Percentiles rank a stretch among this genome's conserved stretches.
Evolutionary conservation across 139 green algal species (phyloP).

Genomic region (Auxenochlorella pyrenoidosa): DNA sequence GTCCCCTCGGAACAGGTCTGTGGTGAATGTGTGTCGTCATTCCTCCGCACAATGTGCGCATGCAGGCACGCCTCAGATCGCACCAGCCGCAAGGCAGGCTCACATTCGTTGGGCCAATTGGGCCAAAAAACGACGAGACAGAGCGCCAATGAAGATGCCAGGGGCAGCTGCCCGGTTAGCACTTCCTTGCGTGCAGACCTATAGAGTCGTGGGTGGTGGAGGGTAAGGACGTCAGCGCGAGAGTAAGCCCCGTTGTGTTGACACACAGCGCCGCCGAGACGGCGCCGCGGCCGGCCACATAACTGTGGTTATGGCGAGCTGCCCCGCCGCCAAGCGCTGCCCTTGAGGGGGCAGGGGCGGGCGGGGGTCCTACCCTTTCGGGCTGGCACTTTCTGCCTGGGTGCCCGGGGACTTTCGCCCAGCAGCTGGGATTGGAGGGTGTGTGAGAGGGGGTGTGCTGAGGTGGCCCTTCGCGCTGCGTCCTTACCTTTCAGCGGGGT

Average conservation of each 20-base stretch:
- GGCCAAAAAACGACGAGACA: no score
- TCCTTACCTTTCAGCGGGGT: constrained; percentile 52
- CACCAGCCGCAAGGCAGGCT: background rate
- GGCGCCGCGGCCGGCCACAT: constrained; percentile 88
- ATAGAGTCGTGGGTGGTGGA: background rate
- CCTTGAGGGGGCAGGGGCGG: constrained; percentile 21
- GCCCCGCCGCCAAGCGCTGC: constrained; percentile 63
- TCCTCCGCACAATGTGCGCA: background rate
- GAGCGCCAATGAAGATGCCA: no score
- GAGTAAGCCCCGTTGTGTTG: constrained; percentile 99
- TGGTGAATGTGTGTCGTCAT: constrained; percentile 57
- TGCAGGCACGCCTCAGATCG: background rate
- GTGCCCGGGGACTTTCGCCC: constrained; percentile 98
- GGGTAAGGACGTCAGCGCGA: constrained; percentile 85
- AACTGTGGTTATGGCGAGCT: constrained; percentile 98
- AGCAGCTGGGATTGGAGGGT: constrained; percentile 57
- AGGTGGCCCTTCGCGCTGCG: constrained; percentile 87
- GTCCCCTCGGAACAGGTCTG: constrained; percentile 64
- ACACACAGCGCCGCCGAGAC: constrained; percentile 58
- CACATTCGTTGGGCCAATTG: background rate
- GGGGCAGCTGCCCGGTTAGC: no score
- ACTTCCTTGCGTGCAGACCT: no score
- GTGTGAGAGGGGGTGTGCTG: constrained; percentile 45
- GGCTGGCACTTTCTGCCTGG: constrained; percentile 97
- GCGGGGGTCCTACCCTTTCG: constrained; percentile 86